These are phyloP conservation scores for Neurospora sp. DNA, from an alignment of 495 filamentous ascomycete genomes.

Conservation along the genomic window DNA sequence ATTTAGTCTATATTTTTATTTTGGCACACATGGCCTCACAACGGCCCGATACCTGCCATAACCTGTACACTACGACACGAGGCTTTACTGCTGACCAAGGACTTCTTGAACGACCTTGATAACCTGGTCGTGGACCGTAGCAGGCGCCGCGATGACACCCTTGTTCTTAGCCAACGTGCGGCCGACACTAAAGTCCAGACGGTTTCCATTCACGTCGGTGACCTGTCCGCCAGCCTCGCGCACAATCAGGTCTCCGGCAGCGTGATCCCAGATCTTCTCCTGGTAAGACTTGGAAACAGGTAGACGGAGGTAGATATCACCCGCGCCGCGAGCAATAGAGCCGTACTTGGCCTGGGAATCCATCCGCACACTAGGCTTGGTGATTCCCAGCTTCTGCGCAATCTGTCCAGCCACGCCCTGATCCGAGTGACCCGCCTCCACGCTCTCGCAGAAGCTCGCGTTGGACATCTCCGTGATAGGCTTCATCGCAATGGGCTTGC, in stretches of 20 bases:
- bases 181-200: constrained; percentile 76
- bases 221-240: constrained; percentile 89
- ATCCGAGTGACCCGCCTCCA: constrained; percentile 81
- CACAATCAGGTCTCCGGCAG: constrained; percentile 90
- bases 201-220: constrained; percentile 70
- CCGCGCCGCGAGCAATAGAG: constrained; percentile 87
- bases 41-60: constrained; percentile 12
- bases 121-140: constrained; percentile 62
- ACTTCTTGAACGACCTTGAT: constrained; percentile 75
- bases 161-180: constrained; percentile 81
- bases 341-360: constrained; percentile 98
- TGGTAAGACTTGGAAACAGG: constrained; percentile 78
- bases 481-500: constrained; percentile 67
- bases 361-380: constrained; percentile 74
- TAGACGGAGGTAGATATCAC: constrained; percentile 86
- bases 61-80: constrained; percentile 19
- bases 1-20: constrained; percentile 5
- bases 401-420: constrained; percentile 82
- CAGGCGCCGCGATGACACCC: constrained; percentile 83
- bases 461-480: constrained; percentile 58
- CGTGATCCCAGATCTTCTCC: constrained; percentile 99
- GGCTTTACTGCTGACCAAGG: constrained; percentile 33
- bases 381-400: constrained; percentile 75
- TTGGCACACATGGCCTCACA: background rate
- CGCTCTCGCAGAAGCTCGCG: constrained; percentile 90